phyloP scores from a whole-genome alignment of 257 asterid genomes.

The Euphrasia confusa region DNA sequence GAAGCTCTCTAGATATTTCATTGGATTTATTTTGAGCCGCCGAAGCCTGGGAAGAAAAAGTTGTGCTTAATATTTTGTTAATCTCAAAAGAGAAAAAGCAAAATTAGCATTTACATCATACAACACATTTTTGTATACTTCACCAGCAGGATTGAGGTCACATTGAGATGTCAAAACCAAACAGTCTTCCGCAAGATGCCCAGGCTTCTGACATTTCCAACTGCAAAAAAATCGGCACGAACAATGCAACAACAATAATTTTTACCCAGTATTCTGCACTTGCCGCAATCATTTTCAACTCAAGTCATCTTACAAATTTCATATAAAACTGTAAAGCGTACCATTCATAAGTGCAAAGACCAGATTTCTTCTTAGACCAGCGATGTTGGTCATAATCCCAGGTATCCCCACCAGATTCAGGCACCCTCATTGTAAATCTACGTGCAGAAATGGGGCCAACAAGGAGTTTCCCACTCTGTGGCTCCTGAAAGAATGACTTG shows the following conservation, averaged over 20 bases:
- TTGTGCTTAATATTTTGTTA: not conserved
- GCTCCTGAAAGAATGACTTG: conserved; percentile 37
- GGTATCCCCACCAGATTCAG: conserved; percentile 58
- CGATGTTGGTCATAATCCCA: conserved; percentile 58
- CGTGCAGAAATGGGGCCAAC: conserved; percentile 32
- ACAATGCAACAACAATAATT: conserved; percentile 21
- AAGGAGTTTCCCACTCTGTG: conserved; percentile 18
- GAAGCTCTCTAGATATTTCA: conserved; percentile 54
- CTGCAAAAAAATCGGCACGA: conserved; percentile 30
- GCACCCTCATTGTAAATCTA: conserved; percentile 45
- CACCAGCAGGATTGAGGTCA: conserved; percentile 28
- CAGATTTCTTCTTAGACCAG: conserved; percentile 66
- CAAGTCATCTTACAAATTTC: conserved; percentile 7
- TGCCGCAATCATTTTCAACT: conserved; percentile 9
- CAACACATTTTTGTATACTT: conserved; percentile 33
- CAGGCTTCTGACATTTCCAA: conserved; percentile 84
- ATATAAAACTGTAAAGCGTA: conserved; percentile 22
- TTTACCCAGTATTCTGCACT: not conserved
- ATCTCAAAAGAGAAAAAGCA: not conserved
- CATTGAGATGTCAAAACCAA: conserved; percentile 41
- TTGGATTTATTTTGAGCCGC: conserved; percentile 33
- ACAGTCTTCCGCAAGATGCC: conserved; percentile 93
- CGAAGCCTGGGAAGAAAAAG: conserved; percentile 35
- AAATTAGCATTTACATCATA: not conserved
- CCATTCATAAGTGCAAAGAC: conserved; percentile 81